phyloP scores from a whole-genome alignment of 768 basidiomycete genomes.

The Agrocybe chaxingu region DNA sequence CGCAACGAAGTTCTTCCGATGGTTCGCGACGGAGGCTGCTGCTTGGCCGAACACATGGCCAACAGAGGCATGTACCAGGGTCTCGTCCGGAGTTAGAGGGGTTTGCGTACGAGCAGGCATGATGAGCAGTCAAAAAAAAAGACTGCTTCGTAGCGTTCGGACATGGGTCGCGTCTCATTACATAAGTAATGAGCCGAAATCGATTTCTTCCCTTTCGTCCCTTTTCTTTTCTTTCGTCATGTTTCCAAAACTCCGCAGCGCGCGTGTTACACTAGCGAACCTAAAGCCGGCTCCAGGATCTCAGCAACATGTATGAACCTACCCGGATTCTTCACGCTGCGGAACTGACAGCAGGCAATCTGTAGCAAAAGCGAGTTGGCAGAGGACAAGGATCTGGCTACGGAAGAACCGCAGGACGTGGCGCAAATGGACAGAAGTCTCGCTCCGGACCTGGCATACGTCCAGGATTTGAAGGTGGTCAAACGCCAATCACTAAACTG shows the following conservation, averaged over 20 bases:
- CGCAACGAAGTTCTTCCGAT: conserved; percentile 85
- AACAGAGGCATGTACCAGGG: neutral
- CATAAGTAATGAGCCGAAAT: no score
- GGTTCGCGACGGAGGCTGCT: conserved; percentile 71
- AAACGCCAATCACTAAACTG: conserved; percentile 86
- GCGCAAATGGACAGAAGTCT: conserved; percentile 95
- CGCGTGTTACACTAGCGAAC: conserved; percentile 63
- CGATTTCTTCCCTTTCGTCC: no score
- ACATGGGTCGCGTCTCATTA: no score
- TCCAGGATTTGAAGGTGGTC: conserved; percentile 92
- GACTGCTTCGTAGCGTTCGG: no score
- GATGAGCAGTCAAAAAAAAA: no score
- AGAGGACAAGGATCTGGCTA: conserved; percentile 89
- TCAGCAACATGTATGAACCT: conserved; percentile 52
- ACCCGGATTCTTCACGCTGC: neutral
- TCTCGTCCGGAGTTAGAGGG: neutral
- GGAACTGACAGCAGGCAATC: conserved; percentile 2
- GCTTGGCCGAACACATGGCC: conserved; percentile 77
- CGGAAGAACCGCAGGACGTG: conserved; percentile 90
- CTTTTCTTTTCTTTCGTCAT: conserved; percentile 15
- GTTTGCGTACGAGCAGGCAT: neutral
- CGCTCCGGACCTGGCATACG: conserved; percentile 84
- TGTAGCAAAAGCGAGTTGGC: conserved; percentile 90
- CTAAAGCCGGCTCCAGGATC: conserved; percentile 70
- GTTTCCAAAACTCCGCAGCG: conserved; percentile 32